A percentile compares a stretch with the other conserved stretches of the same genome.
These are phyloP conservation scores for Prunus mongolica DNA, from an alignment of 306 rosid genomes.

Conservation along the genomic window DNA sequence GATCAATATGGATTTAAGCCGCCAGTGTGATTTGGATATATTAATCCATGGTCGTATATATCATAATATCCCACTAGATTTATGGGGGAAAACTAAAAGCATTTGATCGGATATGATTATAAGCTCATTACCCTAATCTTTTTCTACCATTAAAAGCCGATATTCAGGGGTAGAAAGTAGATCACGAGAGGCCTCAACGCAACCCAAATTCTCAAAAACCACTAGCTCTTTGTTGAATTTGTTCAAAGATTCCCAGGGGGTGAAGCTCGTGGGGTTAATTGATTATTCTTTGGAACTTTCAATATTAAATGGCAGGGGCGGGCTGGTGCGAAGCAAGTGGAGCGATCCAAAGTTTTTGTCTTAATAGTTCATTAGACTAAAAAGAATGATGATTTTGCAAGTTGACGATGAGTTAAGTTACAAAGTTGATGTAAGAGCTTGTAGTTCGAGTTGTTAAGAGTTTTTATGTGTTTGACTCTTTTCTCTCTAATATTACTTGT, in stretches of 20 bases:
- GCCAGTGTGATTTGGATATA: constrained; percentile 19
- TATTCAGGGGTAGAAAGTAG: constrained; percentile 5
- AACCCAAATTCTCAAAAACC: constrained; percentile 12
- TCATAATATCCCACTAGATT: too few species aligned
- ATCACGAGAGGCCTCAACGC: constrained; percentile 16
- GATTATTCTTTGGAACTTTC: not conserved
- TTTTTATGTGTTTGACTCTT: too few species aligned
- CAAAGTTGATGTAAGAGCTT: too few species aligned
- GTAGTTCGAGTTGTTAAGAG: too few species aligned
- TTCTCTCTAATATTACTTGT: too few species aligned
- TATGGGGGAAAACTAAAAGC: not conserved
- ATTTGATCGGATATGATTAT: not conserved
- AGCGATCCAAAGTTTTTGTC: too few species aligned
- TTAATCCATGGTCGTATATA: not conserved
- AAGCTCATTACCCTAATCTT: not conserved
- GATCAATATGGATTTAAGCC: constrained; percentile 14
- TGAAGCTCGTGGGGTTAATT: constrained; percentile 16
- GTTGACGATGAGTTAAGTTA: too few species aligned
- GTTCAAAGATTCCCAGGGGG: constrained; percentile 24
- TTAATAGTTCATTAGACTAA: too few species aligned
- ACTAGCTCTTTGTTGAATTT: constrained; percentile 9
- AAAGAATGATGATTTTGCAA: too few species aligned
- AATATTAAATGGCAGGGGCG: not conserved
- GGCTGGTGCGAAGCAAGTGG: too few species aligned
- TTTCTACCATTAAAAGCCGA: not conserved